These are phyloP conservation scores for Phaeolepiota aurea DNA, from an alignment of 768 basidiomycete genomes.

Conservation along the genomic window DNA sequence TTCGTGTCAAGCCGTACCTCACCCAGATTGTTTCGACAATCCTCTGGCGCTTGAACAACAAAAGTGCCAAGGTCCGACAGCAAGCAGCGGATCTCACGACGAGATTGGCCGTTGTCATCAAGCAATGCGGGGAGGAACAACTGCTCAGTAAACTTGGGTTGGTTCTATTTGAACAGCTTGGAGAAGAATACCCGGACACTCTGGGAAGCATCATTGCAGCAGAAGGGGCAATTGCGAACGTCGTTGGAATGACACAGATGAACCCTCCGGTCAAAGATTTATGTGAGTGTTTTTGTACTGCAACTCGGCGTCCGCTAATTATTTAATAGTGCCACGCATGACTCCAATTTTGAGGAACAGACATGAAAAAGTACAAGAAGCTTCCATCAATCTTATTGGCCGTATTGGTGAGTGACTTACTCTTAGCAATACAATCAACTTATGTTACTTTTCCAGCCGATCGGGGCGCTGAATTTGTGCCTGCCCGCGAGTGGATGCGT, in stretches of 20 bases:
- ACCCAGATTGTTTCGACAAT: conserved; percentile 99
- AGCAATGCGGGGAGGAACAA: conserved; percentile 96
- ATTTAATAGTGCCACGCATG: conserved; percentile 85
- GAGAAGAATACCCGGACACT: conserved; percentile 99
- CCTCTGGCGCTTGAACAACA: conserved; percentile 99
- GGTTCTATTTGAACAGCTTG: conserved; percentile 95
- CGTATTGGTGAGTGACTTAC: conserved; percentile 74
- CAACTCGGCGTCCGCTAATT: conserved; percentile 2
- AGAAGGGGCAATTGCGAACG: conserved; percentile 97
- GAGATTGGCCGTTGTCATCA: conserved; percentile 95
- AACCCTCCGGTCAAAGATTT: conserved; percentile 99
- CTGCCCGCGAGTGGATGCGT: conserved; percentile 99
- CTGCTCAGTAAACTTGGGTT: conserved; percentile 93
- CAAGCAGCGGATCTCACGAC: conserved; percentile 98
- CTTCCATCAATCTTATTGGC: conserved; percentile 98
- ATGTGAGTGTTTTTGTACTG: conserved; percentile 45
- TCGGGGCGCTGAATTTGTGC: conserved; percentile 98
- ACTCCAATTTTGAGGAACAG: conserved; percentile 99
- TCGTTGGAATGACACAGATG: conserved; percentile 99
- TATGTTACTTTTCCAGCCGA: conserved; percentile 46
- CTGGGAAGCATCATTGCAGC: conserved; percentile 99
- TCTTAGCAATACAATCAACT: too few relatives aligned
- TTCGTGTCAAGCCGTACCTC: conserved; percentile 96
- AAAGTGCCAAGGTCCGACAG: conserved; percentile 97
- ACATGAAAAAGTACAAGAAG: conserved; percentile 99